Conservation (phyloP, 2,329 filamentous ascomycete genomes). For the Pseudonectria foliicola region DNA sequence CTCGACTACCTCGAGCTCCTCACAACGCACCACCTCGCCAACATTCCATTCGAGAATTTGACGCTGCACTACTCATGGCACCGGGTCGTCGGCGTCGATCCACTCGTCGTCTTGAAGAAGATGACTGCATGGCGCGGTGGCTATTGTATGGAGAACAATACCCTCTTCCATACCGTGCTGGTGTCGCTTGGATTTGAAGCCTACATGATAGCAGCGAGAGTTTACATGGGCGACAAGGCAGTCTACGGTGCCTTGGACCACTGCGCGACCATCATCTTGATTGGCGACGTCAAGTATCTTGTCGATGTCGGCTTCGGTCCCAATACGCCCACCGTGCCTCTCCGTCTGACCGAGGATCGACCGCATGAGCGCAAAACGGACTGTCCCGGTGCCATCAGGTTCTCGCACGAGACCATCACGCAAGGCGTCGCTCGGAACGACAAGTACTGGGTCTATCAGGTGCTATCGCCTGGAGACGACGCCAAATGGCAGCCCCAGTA, state of each 20-base stretch:
- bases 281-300: conserved; percentile 40
- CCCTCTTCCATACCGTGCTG: conserved; percentile 40
- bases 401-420: conserved; percentile 29
- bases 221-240: conserved; percentile 13
- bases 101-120: conserved; percentile 36
- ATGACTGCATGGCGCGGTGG: conserved; percentile 32
- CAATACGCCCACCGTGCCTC: conserved; percentile 29
- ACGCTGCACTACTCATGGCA: conserved; percentile 41
- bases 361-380: conserved; percentile 28
- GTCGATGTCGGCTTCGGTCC: conserved; percentile 57
- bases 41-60: conserved; percentile 49
- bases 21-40: conserved; percentile 36
- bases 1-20: conserved; percentile 26
- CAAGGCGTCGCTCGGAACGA: conserved; percentile 27
- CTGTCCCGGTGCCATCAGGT: conserved; percentile 36
- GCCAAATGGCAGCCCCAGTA: conserved; percentile 40
- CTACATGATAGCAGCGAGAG: conserved; percentile 42
- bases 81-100: conserved; percentile 30
- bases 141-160: conserved; percentile 45
- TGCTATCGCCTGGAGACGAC: conserved; percentile 10
- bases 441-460: conserved; percentile 34
- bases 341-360: conserved; percentile 22
- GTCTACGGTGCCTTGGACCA: conserved; percentile 31
- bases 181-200: conserved; percentile 41
- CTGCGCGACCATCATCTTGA: conserved; percentile 52